Percentiles rank a stretch among this genome's conserved stretches.
phyloP scores from a whole-genome alignment of 2,329 filamentous ascomycete genomes.

The Periconia digitata region DNA sequence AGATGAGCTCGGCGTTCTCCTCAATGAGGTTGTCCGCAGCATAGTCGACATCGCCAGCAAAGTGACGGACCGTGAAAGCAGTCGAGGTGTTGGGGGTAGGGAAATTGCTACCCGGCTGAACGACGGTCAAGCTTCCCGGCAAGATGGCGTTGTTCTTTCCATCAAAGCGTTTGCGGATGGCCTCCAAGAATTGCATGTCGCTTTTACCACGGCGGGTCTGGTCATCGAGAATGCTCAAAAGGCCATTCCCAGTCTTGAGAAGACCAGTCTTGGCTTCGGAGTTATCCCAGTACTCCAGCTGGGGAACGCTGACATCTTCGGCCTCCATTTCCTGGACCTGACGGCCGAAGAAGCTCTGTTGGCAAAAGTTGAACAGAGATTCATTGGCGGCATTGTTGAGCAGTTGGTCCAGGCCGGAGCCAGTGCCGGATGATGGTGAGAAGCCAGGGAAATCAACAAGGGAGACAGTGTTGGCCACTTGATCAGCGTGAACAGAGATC shows the following conservation, averaged over 20 bases:
- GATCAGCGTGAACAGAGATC: conserved; percentile 82
- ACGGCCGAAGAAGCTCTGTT: conserved; percentile 94
- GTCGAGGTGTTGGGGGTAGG: conserved; percentile 77
- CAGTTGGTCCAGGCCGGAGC: conserved; percentile 85
- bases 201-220: conserved; percentile 88
- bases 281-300: conserved; percentile 98
- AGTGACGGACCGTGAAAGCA: conserved; percentile 89
- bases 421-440: conserved; percentile 77
- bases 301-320: conserved; percentile 86
- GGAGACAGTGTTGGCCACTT: conserved; percentile 89
- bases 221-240: conserved; percentile 93
- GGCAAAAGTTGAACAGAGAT: conserved; percentile 85
- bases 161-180: conserved; percentile 87
- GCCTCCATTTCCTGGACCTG: conserved; percentile 92
- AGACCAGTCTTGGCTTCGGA: conserved; percentile 90
- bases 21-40: conserved; percentile 83
- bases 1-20: conserved; percentile 95
- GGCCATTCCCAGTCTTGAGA: conserved; percentile 87
- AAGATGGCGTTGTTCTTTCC: conserved; percentile 90
- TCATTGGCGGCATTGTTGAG: conserved; percentile 94
- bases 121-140: conserved; percentile 72
- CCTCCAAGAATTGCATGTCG: conserved; percentile 88
- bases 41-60: conserved; percentile 95
- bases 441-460: conserved; percentile 98
- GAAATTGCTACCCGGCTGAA: conserved; percentile 87